These are phyloP conservation scores for Bruguiera parviflora DNA, from an alignment of 345 rosid genomes.

Conservation along the genomic window DNA sequence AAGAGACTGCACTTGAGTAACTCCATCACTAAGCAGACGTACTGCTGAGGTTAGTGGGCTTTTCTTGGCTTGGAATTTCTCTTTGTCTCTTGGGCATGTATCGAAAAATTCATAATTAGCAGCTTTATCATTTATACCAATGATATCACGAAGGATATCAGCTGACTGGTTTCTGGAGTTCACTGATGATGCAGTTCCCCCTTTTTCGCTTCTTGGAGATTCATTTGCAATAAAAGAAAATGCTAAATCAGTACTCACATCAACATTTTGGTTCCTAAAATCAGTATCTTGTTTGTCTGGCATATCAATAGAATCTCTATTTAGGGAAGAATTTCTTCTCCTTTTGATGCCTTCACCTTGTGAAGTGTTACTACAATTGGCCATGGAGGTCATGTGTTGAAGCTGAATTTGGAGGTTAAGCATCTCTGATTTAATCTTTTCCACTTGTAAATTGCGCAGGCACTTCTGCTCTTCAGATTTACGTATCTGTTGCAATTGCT, in stretches of 20 bases:
- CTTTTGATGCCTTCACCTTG: slow-evolving; percentile 16
- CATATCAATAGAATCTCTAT: slow-evolving; percentile 4
- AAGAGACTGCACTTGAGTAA: slow-evolving; percentile 38
- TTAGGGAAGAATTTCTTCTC: slow-evolving; percentile 21
- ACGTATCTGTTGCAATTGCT: slow-evolving; percentile 39
- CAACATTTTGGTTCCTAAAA: slow-evolving; percentile 10
- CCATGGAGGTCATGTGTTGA: slow-evolving; percentile 20
- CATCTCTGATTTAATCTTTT: slow-evolving; percentile 51
- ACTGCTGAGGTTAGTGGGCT: slow-evolving; percentile 29
- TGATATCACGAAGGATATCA: slow-evolving; percentile 17
- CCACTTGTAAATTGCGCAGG: slow-evolving; percentile 43
- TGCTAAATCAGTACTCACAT: slow-evolving; percentile 14
- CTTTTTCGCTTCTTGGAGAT: slow-evolving; percentile 19
- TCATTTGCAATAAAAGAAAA: slow-evolving; percentile 22
- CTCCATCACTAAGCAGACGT: slow-evolving; percentile 34
- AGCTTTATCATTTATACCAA: slow-evolving; percentile 16
- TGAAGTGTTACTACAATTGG: slow-evolving; percentile 11
- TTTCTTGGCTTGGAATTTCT: slow-evolving; percentile 19
- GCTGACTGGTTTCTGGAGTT: slow-evolving; percentile 21
- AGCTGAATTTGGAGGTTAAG: slow-evolving; percentile 42
- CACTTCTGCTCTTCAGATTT: slow-evolving; percentile 41
- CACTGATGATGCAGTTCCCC: slow-evolving; percentile 9
- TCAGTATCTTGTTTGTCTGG: slow-evolving; percentile 1
- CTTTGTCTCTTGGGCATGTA: slow-evolving; percentile 8
- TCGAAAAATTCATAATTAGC: slow-evolving; percentile 5